Evolutionary conservation across 1,284 basidiomycete species (phyloP), one percentile per base, ranked within the genome.

Genomic region (Anthracocystis setariae): DNA sequence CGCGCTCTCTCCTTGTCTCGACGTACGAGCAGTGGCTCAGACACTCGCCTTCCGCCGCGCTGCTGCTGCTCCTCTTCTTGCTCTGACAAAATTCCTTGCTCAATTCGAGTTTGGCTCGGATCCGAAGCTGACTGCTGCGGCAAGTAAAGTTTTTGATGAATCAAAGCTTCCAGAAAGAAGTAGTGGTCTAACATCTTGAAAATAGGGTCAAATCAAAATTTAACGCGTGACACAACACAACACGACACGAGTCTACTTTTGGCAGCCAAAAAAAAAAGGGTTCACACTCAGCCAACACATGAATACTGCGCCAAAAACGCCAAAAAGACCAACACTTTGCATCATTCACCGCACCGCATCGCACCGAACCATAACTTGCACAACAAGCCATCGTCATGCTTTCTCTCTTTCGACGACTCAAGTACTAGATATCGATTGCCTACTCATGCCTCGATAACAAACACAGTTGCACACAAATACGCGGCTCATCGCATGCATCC

Each of bases 191-290:
- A 52, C 57, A 66, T 9, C 8, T 37, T 17, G 3, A 27, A n/a
- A n/a, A n/a, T n/a, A n/a, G n/a, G n/a, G n/a, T 35, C n/a, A 17
- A 18, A 27, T 8, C 18, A 18, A 42, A 42, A 23, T 5, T 42
- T 1, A 42, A 56, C 52, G 57, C 64, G 64, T 25, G 64, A 61
- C 64, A 67, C 64, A 58, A 67, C 64, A 57, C 58, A 58, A 61
- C 64, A 67, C 64, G 64, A 67, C 64, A 57, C 58, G 64, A 61
- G 24, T 4, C 12, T 8, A n/a, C 32, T 46, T 15, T 23, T 10
- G 15, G 27, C 2, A 13, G 17, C 23, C n/a, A n/a, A n/a, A n/a
- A n/a, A n/a, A n/a, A n/a, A n/a, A n/a, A n/a, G n/a, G n/a, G n/a
- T n/a, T n/a, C n/a, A n/a, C n/a, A n/a, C n/a, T n/a, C n/a, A n/a